These are phyloP conservation scores for Zygoascus bituminiphila DNA, from an alignment of 805 yeast species.

Conservation along the genomic window DNA sequence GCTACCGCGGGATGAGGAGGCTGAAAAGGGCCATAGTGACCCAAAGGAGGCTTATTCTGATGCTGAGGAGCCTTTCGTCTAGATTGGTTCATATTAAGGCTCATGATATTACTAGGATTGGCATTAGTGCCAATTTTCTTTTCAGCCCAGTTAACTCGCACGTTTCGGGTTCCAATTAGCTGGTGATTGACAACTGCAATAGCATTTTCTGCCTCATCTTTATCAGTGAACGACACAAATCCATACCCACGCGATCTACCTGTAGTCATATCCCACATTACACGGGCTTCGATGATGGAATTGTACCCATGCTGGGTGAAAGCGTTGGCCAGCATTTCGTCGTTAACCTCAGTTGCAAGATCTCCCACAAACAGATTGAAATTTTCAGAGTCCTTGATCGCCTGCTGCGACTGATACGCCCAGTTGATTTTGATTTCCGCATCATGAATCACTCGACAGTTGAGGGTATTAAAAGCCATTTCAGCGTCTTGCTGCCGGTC, in stretches of 20 bases:
- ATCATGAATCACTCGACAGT: slow-evolving; percentile 46
- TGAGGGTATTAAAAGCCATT: slow-evolving; percentile 50
- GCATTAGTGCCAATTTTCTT: slow-evolving; percentile 35
- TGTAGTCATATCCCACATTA: slow-evolving; percentile 96
- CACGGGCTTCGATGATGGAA: slow-evolving; percentile 69
- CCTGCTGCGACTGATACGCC: slow-evolving; percentile 78
- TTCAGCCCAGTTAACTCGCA: slow-evolving; percentile 85
- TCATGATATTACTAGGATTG: background rate
- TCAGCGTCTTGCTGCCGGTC: slow-evolving; percentile 50
- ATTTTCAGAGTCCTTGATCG: slow-evolving; percentile 40
- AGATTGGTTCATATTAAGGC: background rate
- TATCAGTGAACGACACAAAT: slow-evolving; percentile 65
- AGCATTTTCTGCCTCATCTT: slow-evolving; percentile 66
- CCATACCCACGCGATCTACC: slow-evolving; percentile 90
- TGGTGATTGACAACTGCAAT: slow-evolving; percentile 67
- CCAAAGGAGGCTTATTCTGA: slow-evolving; percentile 8
- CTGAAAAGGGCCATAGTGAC: background rate
- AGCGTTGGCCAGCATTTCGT: slow-evolving; percentile 53
- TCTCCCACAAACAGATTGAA: slow-evolving; percentile 83
- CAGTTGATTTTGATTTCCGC: slow-evolving; percentile 60
- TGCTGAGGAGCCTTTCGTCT: slow-evolving; percentile 2
- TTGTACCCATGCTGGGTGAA: slow-evolving; percentile 51
- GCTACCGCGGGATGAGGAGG: background rate
- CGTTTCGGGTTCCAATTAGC: slow-evolving; percentile 61
- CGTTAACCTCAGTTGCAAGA: slow-evolving; percentile 72